A percentile compares a stretch with the other conserved stretches of the same genome.
Evolutionary conservation across 75 land plant genomes (phyloP).

Genomic region (Picea sitchensis): DNA sequence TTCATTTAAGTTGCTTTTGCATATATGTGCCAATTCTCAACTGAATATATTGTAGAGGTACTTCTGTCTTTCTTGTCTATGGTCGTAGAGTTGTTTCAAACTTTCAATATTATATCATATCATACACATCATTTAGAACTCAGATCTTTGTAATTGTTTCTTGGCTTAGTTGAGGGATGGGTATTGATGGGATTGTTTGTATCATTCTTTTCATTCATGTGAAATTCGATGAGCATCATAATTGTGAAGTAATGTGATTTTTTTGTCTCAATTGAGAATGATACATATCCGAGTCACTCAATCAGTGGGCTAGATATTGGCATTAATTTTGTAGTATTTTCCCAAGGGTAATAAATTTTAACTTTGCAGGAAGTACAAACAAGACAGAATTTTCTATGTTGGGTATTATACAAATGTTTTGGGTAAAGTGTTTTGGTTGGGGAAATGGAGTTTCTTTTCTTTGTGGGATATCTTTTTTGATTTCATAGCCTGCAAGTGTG

Average conservation of each 20-base stretch:
- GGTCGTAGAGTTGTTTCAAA: neutral
- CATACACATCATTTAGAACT: neutral
- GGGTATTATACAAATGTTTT: neutral
- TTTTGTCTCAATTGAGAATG: neutral
- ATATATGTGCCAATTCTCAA: neutral
- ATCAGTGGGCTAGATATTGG: too few species aligned
- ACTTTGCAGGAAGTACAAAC: neutral
- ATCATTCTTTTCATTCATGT: neutral
- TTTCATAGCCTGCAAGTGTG: neutral
- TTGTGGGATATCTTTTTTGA: neutral
- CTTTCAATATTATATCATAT: neutral
- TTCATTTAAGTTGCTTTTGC: neutral
- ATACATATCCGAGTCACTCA: too few species aligned
- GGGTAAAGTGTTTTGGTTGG: neutral
- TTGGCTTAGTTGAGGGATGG: neutral
- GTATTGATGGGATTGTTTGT: neutral
- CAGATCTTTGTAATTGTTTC: neutral
- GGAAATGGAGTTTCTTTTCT: neutral
- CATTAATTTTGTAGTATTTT: too few species aligned
- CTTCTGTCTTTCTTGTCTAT: neutral
- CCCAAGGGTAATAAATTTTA: too few species aligned
- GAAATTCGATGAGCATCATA: neutral
- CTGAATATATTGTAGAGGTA: neutral
- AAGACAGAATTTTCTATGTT: neutral
- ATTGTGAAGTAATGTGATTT: neutral